phyloP scores from a whole-genome alignment of 192 early-diverging fungal genomes.

The Gigaspora rosea region DNA sequence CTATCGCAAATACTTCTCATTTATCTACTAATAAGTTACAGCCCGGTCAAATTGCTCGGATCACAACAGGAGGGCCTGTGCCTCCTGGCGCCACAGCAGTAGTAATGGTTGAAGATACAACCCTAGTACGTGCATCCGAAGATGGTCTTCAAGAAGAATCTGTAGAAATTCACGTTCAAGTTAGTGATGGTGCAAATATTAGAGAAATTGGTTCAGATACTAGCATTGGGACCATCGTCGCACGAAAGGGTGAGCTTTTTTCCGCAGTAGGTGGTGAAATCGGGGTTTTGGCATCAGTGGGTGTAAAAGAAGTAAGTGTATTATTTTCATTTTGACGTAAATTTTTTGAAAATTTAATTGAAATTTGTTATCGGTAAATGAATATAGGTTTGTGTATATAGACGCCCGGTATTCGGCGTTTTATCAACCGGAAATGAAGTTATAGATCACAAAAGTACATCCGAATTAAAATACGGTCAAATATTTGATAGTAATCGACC shows the following conservation, averaged over 20 bases:
- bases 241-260: constrained; percentile 57
- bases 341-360: constrained; percentile 1
- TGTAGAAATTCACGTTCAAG: constrained; percentile 49
- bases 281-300: constrained; percentile 79
- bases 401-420: constrained; percentile 73
- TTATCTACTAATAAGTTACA: constrained; percentile 37
- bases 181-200: constrained; percentile 65
- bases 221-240: constrained; percentile 59
- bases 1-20: constrained; percentile 52
- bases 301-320: constrained; percentile 54
- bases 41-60: constrained; percentile 67
- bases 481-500: constrained; percentile 90
- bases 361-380: not conserved
- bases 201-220: constrained; percentile 82
- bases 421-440: constrained; percentile 93
- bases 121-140: constrained; percentile 55
- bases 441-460: constrained; percentile 48
- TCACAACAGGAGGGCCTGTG: constrained; percentile 88
- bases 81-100: constrained; percentile 84
- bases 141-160: constrained; percentile 62
- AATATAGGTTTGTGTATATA: constrained; percentile 55
- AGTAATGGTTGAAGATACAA: constrained; percentile 97
- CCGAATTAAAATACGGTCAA: constrained; percentile 53
- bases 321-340: constrained; percentile 2
- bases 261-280: constrained; percentile 81